A percentile compares a stretch with the other conserved stretches of the same genome.
These are phyloP conservation scores for Macrolepiota fuliginosa DNA, from an alignment of 768 basidiomycete species.

Conservation along the genomic window DNA sequence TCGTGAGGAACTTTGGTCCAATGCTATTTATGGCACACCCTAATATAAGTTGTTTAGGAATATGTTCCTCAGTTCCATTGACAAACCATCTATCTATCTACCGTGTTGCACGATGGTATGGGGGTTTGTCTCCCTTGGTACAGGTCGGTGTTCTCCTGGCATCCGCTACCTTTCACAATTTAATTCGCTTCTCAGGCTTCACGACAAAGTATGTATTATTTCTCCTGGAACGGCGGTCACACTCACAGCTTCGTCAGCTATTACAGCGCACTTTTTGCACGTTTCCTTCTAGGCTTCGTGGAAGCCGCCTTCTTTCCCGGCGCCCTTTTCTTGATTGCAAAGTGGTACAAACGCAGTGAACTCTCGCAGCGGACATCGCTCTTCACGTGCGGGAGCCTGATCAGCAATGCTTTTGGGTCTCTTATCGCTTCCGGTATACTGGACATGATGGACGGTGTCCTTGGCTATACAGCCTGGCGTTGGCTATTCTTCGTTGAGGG, in stretches of 20 bases:
- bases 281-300: slow-evolving; percentile 79
- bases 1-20: slow-evolving; percentile 37
- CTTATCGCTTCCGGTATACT: slow-evolving; percentile 78
- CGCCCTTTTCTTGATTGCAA: slow-evolving; percentile 59
- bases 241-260: slow-evolving; percentile 41
- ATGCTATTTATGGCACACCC: neutral
- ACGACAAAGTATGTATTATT: slow-evolving; percentile 32
- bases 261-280: slow-evolving; percentile 57
- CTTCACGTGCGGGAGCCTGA: slow-evolving; percentile 68
- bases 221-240: neutral
- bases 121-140: slow-evolving; percentile 53
- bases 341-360: slow-evolving; percentile 74
- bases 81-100: slow-evolving; percentile 62
- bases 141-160: slow-evolving; percentile 32
- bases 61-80: slow-evolving; percentile 64
- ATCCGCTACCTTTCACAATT: neutral
- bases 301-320: slow-evolving; percentile 74
- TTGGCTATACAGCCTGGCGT: slow-evolving; percentile 73
- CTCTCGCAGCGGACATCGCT: slow-evolving; percentile 68
- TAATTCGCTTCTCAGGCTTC: slow-evolving; percentile 28
- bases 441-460: slow-evolving; percentile 63
- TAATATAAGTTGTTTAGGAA: slow-evolving; percentile 40
- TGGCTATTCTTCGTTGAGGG: slow-evolving; percentile 79
- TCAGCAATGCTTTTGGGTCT: slow-evolving; percentile 81
- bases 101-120: slow-evolving; percentile 64